Conservation (phyloP, 2,329 filamentous ascomycete species). For the Neofusicoccum cordaticola region DNA sequence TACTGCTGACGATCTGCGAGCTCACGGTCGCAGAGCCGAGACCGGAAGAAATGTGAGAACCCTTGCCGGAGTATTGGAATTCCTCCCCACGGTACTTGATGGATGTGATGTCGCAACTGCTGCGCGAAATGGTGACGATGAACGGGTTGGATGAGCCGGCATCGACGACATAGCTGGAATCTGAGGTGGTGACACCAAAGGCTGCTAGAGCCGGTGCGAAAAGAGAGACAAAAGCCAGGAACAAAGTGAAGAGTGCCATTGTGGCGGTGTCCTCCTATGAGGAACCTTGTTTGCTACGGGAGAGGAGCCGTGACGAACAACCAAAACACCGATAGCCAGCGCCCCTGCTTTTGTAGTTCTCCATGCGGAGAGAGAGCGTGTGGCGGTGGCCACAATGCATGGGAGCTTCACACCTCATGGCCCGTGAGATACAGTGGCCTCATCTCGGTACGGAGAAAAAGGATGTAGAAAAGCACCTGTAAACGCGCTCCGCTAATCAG, state of each 20-base stretch:
- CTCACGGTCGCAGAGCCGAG: conserved; percentile 57
- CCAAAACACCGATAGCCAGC: background rate
- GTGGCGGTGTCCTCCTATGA: background rate
- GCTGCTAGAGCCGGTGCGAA: conserved; percentile 28
- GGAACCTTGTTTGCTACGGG: background rate
- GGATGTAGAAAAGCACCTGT: background rate
- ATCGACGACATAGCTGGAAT: conserved; percentile 32
- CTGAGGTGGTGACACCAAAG: conserved; percentile 35
- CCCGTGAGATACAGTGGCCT: conserved; percentile 3
- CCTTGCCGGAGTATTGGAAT: conserved; percentile 53
- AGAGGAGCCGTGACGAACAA: background rate
- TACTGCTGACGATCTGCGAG: conserved; percentile 34
- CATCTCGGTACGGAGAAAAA: conserved; percentile 14
- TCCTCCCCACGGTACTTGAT: conserved; percentile 60
- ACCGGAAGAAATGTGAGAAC: conserved; percentile 59
- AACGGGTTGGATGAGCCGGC: conserved; percentile 33
- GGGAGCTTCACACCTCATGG: background rate
- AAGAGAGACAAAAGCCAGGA: conserved; percentile 4
- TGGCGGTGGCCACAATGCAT: background rate
- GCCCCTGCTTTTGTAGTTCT: conserved; percentile 12
- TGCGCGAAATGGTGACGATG: conserved; percentile 35
- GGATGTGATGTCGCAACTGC: conserved; percentile 63
- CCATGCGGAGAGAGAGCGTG: background rate
- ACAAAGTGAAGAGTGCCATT: conserved; percentile 32
- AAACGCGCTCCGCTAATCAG: conserved; percentile 2